Conservation (phyloP, 2,329 filamentous ascomycete genomes). For the Penicillium aurantiogriseum region DNA sequence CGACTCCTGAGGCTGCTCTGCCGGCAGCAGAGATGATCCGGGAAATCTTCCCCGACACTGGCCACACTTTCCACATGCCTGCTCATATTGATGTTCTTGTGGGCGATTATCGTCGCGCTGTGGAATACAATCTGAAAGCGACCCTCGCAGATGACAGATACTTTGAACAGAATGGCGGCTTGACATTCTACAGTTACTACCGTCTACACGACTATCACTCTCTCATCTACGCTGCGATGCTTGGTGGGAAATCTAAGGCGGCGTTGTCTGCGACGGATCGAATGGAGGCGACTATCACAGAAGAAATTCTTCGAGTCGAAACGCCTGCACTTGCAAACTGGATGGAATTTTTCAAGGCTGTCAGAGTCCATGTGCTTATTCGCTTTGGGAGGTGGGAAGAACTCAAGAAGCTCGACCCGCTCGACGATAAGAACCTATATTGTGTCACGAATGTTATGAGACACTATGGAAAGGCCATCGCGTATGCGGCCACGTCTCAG, state of each 20-base stretch:
- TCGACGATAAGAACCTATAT: conserved; percentile 60
- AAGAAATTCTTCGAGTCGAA: conserved; percentile 61
- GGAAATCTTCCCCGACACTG: conserved; percentile 63
- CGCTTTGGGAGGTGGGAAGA: conserved; percentile 72
- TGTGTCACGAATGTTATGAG: conserved; percentile 66
- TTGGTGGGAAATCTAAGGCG: conserved; percentile 62
- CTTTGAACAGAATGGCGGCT: conserved; percentile 55
- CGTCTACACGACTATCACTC: conserved; percentile 72
- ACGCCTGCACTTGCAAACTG: conserved; percentile 75
- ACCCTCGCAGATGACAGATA: conserved; percentile 67
- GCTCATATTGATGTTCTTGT: conserved; percentile 70
- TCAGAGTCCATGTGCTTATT: conserved; percentile 66
- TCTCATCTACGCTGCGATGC: conserved; percentile 72
- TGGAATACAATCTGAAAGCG: conserved; percentile 65
- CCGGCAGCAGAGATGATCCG: conserved; percentile 61
- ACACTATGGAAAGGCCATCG: conserved; percentile 66
- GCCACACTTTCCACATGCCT: conserved; percentile 73
- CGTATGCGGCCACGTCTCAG: conserved; percentile 57
- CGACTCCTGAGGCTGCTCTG: conserved; percentile 60
- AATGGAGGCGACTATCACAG: conserved; percentile 62
- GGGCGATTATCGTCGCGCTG: conserved; percentile 67
- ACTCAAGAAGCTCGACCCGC: conserved; percentile 57
- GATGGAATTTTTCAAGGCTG: conserved; percentile 68
- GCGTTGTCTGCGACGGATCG: conserved; percentile 59
- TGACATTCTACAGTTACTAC: conserved; percentile 73